Conservation (phyloP, 257 asterid genomes). For the Penstemon barbatus region DNA sequence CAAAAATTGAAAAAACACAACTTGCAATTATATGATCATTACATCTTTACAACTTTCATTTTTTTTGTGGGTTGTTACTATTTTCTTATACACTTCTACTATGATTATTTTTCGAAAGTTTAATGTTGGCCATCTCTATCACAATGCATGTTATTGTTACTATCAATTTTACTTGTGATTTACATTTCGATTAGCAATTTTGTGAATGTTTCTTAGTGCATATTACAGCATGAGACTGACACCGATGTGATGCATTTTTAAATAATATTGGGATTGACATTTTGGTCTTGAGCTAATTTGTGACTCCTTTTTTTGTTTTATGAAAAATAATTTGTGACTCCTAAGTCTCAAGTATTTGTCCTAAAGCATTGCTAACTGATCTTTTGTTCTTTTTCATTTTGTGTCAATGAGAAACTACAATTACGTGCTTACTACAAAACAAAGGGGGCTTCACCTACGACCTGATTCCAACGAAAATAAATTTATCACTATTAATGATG, state of each 20-base stretch:
- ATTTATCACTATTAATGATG: no score
- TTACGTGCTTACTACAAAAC: no score
- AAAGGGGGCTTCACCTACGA: no score
- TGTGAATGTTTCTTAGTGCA: constrained; percentile 15
- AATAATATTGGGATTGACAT: not conserved
- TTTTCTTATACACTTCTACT: not conserved
- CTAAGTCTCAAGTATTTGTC: constrained; percentile 6
- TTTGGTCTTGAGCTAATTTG: not conserved
- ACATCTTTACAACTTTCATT: not conserved
- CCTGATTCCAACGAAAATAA: no score
- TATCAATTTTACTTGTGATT: constrained; percentile 34
- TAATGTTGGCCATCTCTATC: not conserved
- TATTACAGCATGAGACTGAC: not conserved
- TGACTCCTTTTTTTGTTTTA: not conserved
- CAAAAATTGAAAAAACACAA: not conserved
- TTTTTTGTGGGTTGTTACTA: not conserved
- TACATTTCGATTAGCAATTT: constrained; percentile 21
- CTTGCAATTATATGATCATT: constrained; percentile 18
- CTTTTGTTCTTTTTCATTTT: not conserved
- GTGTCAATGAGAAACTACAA: not conserved
- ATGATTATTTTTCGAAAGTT: not conserved
- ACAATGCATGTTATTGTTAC: constrained; percentile 13
- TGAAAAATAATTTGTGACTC: not conserved
- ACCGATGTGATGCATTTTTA: not conserved
- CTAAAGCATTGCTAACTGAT: constrained; percentile 14